Evolutionary conservation across 495 filamentous ascomycete genomes (phyloP).

Genomic region (Aspergillus wentii): DNA sequence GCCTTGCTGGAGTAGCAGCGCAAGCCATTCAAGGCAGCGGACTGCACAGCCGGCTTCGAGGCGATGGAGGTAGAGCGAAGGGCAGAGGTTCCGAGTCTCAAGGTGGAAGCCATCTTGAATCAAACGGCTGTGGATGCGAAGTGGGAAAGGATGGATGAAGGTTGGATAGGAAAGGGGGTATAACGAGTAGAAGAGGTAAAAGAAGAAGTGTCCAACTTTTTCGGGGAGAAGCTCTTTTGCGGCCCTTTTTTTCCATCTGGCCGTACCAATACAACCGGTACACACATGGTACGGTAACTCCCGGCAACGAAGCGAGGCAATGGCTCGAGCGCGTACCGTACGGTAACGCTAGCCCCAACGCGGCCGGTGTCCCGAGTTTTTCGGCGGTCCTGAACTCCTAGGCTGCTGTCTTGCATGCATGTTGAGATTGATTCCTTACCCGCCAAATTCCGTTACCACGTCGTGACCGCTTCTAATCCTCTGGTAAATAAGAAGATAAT

Average conservation of each 20-base stretch:
- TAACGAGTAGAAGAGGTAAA: constrained; percentile 23
- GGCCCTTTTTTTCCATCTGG: constrained; percentile 32
- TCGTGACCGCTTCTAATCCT: too few species aligned
- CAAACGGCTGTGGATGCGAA: constrained; percentile 23
- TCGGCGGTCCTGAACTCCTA: too few species aligned
- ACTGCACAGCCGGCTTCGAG: constrained; percentile 55
- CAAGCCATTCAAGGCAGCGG: constrained; percentile 72
- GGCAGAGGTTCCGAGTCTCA: constrained; percentile 70
- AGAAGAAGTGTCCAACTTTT: constrained; percentile 17
- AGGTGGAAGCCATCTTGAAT: constrained; percentile 68
- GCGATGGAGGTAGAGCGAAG: constrained; percentile 67
- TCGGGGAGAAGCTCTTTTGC: constrained; percentile 21
- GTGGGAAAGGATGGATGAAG: constrained; percentile 23
- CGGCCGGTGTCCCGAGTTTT: constrained; percentile 18
- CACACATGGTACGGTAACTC: constrained; percentile 18
- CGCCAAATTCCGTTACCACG: constrained; percentile 17
- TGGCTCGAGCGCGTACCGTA: constrained; percentile 12
- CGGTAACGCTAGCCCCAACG: constrained; percentile 10
- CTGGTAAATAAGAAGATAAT: too few species aligned
- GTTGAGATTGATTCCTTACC: constrained; percentile 3
- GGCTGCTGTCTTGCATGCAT: not conserved
- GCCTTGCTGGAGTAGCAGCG: constrained; percentile 89
- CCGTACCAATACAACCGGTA: constrained; percentile 38
- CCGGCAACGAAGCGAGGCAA: constrained; percentile 15
- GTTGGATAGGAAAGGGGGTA: constrained; percentile 21